A percentile compares a stretch with the other conserved stretches of the same genome.
These are phyloP conservation scores for Heritiera littoralis DNA, from an alignment of 345 rosid genomes.

Conservation along the genomic window DNA sequence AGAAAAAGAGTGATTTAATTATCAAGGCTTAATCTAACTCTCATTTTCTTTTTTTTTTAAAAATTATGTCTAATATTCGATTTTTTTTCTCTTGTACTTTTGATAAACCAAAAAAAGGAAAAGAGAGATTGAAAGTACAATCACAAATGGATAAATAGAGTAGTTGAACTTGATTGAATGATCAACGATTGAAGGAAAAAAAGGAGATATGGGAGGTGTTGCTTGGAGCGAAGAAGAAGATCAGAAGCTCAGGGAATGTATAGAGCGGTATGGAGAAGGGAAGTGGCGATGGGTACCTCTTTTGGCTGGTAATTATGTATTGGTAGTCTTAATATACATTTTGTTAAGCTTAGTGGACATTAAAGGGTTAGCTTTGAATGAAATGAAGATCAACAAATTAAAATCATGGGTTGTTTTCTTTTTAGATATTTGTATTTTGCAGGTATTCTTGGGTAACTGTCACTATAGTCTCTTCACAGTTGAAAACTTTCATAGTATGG, in stretches of 20 bases:
- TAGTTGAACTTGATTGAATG: neutral
- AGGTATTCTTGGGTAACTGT: too few relatives aligned
- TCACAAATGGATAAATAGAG: constrained; percentile 5
- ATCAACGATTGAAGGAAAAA: neutral
- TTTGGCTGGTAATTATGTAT: constrained; percentile 34
- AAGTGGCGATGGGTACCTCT: constrained; percentile 48
- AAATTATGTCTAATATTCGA: too few relatives aligned
- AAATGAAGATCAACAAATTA: neutral
- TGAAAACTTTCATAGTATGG: neutral
- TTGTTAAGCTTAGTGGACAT: neutral
- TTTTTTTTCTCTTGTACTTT: too few relatives aligned
- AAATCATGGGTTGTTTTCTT: neutral
- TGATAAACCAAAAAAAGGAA: neutral
- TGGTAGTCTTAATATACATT: neutral
- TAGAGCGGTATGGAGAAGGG: constrained; percentile 48
- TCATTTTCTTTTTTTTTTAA: too few relatives aligned
- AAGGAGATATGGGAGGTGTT: constrained; percentile 19
- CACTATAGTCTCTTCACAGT: neutral
- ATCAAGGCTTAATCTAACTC: too few relatives aligned
- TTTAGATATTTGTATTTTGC: too few relatives aligned
- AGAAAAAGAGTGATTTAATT: neutral
- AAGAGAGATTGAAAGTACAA: neutral
- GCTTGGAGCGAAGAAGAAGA: constrained; percentile 58
- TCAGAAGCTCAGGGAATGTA: constrained; percentile 44
- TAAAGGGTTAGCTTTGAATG: neutral